Evolutionary conservation across 305 asterid species (phyloP).

Genomic region (Fraxinus nigra): DNA sequence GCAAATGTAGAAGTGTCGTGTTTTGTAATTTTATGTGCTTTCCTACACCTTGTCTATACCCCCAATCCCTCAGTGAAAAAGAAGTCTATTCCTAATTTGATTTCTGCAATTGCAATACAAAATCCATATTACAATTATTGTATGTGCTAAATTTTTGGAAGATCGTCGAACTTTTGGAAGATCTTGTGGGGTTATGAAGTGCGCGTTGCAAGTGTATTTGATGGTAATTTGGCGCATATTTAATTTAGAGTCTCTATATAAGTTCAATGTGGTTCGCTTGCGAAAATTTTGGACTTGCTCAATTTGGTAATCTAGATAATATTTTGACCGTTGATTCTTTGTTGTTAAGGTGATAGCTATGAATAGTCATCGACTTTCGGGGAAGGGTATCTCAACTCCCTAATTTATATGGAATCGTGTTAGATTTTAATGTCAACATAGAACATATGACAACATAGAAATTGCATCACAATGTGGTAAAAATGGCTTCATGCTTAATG

Average conservation of each 20-base stretch:
- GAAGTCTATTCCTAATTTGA: neutral
- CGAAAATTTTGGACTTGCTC: neutral
- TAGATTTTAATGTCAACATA: neutral
- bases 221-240: neutral
- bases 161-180: neutral
- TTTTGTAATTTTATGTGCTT: neutral
- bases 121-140: neutral
- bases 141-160: neutral
- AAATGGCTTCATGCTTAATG: neutral
- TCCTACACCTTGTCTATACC: neutral
- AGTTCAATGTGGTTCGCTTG: neutral
- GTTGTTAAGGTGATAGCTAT: too few relatives aligned
- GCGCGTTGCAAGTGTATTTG: neutral
- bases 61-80: neutral
- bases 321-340: neutral
- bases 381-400: neutral
- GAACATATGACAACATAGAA: neutral
- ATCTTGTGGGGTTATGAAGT: neutral
- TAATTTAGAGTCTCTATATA: neutral
- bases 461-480: constrained; percentile 11
- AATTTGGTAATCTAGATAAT: neutral
- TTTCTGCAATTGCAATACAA: neutral
- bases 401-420: neutral
- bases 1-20: neutral
- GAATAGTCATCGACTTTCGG: too few relatives aligned